Percentiles rank a stretch among this genome's conserved stretches.
phyloP scores from a whole-genome alignment of 2,329 filamentous ascomycete genomes.

The Talaromyces verruculosus region DNA sequence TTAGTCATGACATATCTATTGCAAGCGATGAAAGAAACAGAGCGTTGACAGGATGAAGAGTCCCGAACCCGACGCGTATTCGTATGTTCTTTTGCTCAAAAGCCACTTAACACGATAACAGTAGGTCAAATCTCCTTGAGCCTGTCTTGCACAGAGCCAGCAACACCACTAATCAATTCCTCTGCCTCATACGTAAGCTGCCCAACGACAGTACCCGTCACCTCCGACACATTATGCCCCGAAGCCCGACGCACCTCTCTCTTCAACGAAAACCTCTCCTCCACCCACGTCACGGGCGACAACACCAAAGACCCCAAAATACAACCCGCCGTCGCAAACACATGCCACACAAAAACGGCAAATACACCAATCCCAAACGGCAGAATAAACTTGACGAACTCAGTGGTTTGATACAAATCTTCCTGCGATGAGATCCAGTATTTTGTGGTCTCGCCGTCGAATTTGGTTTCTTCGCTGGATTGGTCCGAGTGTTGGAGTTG shows the following conservation, averaged over 20 bases:
- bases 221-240: conserved; percentile 17
- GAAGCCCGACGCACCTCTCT: background rate
- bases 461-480: conserved; percentile 23
- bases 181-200: conserved; percentile 2
- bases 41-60: background rate
- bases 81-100: background rate
- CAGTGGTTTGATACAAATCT: conserved; percentile 75
- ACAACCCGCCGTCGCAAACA: conserved; percentile 65
- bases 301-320: conserved; percentile 57
- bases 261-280: conserved; percentile 39
- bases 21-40: background rate
- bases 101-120: background rate
- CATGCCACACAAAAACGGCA: conserved; percentile 62
- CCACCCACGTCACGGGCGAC: conserved; percentile 53
- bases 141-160: background rate
- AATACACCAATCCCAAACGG: conserved; percentile 59
- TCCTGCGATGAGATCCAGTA: conserved; percentile 77
- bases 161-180: conserved; percentile 7
- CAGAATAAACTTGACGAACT: conserved; percentile 71
- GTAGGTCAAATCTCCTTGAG: background rate
- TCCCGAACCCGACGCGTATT: background rate
- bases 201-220: conserved; percentile 1
- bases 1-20: background rate
- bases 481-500: conserved; percentile 16
- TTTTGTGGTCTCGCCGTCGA: conserved; percentile 20